These are phyloP conservation scores for Psidium guajava DNA, from an alignment of 345 rosid genomes.

Conservation along the genomic window DNA sequence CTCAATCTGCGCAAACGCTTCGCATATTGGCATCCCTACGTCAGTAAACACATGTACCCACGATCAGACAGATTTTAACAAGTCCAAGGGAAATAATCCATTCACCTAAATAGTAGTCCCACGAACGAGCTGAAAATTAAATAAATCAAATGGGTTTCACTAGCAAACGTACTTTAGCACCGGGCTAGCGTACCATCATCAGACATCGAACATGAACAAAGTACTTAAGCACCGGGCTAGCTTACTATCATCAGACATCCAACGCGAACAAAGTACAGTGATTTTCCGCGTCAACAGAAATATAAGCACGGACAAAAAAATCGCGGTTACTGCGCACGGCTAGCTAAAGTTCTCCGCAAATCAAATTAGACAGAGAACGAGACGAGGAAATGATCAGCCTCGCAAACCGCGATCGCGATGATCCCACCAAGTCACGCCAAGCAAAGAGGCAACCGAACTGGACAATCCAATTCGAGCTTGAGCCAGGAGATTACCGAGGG, in stretches of 20 bases:
- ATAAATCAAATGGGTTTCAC: background rate
- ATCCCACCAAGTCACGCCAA: background rate
- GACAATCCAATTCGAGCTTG: background rate
- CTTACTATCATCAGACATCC: background rate
- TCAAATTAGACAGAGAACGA: background rate
- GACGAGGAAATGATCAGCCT: background rate
- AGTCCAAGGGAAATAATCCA: background rate
- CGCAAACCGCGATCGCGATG: background rate
- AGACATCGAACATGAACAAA: too few relatives aligned
- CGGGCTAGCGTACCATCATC: background rate
- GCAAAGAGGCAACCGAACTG: background rate
- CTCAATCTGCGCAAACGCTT: constrained; percentile 86
- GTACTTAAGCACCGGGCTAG: too few relatives aligned
- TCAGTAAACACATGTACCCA: background rate
- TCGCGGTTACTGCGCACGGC: background rate
- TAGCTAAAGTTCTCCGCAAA: background rate
- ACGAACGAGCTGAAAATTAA: background rate
- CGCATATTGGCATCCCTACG: constrained; percentile 88
- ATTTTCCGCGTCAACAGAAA: background rate
- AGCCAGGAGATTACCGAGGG: constrained; percentile 41
- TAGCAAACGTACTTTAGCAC: background rate
- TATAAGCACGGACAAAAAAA: background rate
- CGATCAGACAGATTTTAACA: background rate
- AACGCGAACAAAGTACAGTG: background rate
- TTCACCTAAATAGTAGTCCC: background rate